Evolutionary conservation across 2,329 filamentous ascomycete genomes (phyloP).

Genomic region (Penicillium olsonii): DNA sequence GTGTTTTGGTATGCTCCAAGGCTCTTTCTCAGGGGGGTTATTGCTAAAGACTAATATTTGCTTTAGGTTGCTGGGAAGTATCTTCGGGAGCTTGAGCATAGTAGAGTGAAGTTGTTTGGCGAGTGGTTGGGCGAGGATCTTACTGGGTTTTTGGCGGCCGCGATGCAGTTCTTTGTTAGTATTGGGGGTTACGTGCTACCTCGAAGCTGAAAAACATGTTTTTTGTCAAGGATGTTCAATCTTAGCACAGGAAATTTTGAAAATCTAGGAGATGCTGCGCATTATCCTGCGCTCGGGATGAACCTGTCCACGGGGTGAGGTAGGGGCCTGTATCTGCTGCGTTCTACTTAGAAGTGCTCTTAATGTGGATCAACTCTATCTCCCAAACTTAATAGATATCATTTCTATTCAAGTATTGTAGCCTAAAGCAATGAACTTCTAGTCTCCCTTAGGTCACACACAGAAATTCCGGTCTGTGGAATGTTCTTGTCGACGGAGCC

Average conservation of each 20-base stretch:
- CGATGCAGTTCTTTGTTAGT: conserved; percentile 22
- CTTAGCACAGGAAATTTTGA: too few species aligned
- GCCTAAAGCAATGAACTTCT: too few species aligned
- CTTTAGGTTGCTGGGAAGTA: conserved; percentile 23
- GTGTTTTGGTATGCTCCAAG: conserved; percentile 18
- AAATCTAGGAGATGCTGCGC: too few species aligned
- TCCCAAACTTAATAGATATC: too few species aligned
- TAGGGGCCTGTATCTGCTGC: background rate
- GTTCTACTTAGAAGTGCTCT: too few species aligned
- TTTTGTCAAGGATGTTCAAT: too few species aligned
- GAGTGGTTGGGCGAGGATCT: conserved; percentile 24
- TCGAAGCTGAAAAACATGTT: background rate
- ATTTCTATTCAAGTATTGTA: too few species aligned
- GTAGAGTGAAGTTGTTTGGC: conserved; percentile 13
- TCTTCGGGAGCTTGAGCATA: conserved; percentile 21
- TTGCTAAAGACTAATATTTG: too few species aligned
- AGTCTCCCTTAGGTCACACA: background rate
- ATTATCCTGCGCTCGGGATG: too few species aligned
- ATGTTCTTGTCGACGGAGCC: background rate
- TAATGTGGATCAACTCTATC: too few species aligned
- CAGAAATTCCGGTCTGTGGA: background rate
- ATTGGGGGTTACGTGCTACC: conserved; percentile 30
- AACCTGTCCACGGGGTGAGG: background rate
- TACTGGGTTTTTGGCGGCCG: conserved; percentile 18
- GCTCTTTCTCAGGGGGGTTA: too few species aligned